Percentiles rank a stretch among this genome's conserved stretches.
Evolutionary conservation across 2,329 filamentous ascomycete genomes (phyloP).

Genomic region (Alternaria hordeiaustralica): DNA sequence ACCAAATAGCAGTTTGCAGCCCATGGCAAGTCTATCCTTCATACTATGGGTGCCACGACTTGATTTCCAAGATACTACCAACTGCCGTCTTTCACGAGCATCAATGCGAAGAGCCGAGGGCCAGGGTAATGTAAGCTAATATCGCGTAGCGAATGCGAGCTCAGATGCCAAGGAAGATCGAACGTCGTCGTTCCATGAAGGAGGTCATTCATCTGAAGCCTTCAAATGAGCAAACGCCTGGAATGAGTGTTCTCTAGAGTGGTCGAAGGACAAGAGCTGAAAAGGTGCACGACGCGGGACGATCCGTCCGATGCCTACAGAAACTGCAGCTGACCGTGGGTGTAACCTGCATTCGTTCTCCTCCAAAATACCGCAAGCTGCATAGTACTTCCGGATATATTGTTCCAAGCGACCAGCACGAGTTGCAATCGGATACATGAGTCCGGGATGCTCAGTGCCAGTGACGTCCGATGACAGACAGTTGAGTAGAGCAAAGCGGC

Average conservation of each 20-base stretch:
- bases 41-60: neutral
- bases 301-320: neutral
- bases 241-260: neutral
- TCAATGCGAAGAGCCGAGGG: constrained; percentile 9
- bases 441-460: neutral
- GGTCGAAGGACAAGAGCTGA: neutral
- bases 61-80: neutral
- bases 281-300: neutral
- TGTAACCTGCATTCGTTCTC: neutral
- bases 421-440: neutral
- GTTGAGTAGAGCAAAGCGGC: neutral
- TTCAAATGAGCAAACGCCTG: neutral
- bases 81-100: constrained; percentile 6
- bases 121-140: constrained; percentile 18
- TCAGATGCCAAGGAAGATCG: constrained; percentile 16
- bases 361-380: neutral
- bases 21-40: neutral
- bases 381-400: neutral
- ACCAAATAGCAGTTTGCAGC: neutral
- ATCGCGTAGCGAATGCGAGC: constrained; percentile 15
- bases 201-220: neutral
- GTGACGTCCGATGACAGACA: neutral
- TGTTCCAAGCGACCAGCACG: neutral
- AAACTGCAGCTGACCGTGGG: neutral
- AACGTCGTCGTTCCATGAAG: neutral